A percentile compares a stretch with the other conserved stretches of the same genome.
Evolutionary conservation across 2,329 filamentous ascomycete genomes (phyloP).

Genomic region (Botrytis fabae): DNA sequence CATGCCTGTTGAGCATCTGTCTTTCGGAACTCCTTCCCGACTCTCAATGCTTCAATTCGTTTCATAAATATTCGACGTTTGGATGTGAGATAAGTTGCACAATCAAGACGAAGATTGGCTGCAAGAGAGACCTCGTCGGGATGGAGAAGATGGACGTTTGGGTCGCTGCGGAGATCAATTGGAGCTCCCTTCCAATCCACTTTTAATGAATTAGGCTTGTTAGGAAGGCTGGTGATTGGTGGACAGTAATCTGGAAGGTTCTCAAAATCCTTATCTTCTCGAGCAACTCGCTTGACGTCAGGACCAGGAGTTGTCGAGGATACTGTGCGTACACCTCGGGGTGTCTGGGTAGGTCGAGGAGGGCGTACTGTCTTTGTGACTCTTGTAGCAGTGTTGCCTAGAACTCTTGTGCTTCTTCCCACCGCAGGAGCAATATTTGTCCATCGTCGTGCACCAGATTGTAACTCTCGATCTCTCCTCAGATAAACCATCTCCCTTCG

Average conservation of each 20-base stretch:
- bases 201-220: constrained; percentile 70
- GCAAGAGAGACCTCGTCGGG: constrained; percentile 76
- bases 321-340: constrained; percentile 18
- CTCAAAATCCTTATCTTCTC: constrained; percentile 80
- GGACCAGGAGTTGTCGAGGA: constrained; percentile 38
- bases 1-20: constrained; percentile 95
- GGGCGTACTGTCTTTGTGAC: constrained; percentile 22
- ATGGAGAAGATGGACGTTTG: constrained; percentile 69
- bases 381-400: constrained; percentile 19
- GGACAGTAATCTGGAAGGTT: constrained; percentile 73
- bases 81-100: constrained; percentile 85
- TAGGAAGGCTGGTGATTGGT: constrained; percentile 63
- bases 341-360: constrained; percentile 25
- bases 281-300: constrained; percentile 56
- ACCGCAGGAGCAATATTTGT: constrained; percentile 36
- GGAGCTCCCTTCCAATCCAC: constrained; percentile 84
- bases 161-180: constrained; percentile 73
- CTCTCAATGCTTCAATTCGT: constrained; percentile 64
- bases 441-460: constrained; percentile 32
- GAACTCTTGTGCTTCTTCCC: not conserved
- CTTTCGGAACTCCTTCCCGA: constrained; percentile 85
- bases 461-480: constrained; percentile 33
- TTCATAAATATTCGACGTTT: constrained; percentile 89
- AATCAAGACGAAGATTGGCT: constrained; percentile 76
- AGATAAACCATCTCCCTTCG: constrained; percentile 37